Conservation (phyloP, 805 yeast species). For the Pichia manshurica region DNA sequence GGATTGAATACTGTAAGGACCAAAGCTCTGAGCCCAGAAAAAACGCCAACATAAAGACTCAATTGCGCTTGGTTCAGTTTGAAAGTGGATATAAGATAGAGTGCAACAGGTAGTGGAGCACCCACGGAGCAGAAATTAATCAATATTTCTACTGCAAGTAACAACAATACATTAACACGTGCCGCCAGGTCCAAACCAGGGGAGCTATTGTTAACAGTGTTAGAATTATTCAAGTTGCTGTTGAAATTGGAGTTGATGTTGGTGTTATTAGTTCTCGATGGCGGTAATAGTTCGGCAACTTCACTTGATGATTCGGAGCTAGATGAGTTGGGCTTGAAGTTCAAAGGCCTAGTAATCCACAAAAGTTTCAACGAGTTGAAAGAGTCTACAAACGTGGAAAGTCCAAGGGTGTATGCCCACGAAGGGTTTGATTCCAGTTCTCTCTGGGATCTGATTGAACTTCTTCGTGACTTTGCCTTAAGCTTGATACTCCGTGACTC, state of each 20-base stretch:
- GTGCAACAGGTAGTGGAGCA: conserved; percentile 36
- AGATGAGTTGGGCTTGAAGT: not conserved
- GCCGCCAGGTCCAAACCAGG: conserved; percentile 27
- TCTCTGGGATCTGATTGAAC: conserved; percentile 12
- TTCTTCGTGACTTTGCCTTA: conserved; percentile 43
- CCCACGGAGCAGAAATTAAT: conserved; percentile 37
- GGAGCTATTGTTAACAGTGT: not conserved
- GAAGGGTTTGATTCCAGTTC: conserved; percentile 2
- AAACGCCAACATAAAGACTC: conserved; percentile 49
- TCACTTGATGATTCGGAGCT: not conserved
- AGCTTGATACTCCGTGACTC: conserved; percentile 61
- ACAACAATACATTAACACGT: conserved; percentile 41
- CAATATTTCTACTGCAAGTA: conserved; percentile 44
- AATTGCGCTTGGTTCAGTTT: conserved; percentile 49
- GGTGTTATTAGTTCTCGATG: not conserved
- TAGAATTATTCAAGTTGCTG: not conserved
- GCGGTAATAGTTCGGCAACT: not conserved
- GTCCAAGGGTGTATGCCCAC: conserved; percentile 10
- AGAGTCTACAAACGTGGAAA: conserved; percentile 12
- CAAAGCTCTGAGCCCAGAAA: conserved; percentile 45
- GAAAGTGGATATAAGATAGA: conserved; percentile 50
- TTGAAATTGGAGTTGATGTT: not conserved
- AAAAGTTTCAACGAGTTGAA: conserved; percentile 37
- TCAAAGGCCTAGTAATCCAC: conserved; percentile 39
- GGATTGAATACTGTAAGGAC: conserved; percentile 51